Evolutionary conservation across 1,284 basidiomycete genomes (phyloP).

Genomic region (Ustilago sp.): DNA sequence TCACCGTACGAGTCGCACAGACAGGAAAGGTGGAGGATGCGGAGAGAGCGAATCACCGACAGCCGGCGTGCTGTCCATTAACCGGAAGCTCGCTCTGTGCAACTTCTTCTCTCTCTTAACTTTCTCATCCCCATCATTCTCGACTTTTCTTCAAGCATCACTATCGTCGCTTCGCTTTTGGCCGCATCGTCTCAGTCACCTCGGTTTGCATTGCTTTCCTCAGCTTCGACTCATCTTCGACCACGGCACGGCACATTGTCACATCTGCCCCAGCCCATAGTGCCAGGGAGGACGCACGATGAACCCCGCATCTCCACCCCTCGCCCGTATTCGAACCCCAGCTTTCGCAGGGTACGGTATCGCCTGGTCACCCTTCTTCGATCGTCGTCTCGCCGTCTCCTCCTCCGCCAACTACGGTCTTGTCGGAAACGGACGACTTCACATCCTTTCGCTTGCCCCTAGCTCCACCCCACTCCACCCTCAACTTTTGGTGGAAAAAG

Average conservation of each 20-base stretch:
- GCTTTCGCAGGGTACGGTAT: conserved; percentile 86
- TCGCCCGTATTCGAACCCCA: conserved; percentile 52
- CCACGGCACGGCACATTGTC: too few species aligned
- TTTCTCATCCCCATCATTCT: background rate
- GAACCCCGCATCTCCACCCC: conserved; percentile 38
- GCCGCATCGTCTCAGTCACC: background rate
- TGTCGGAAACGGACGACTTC: conserved; percentile 82
- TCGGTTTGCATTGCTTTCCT: background rate
- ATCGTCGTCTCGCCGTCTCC: conserved; percentile 82
- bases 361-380: conserved; percentile 93
- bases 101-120: conserved; percentile 5
- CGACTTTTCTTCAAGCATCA: background rate
- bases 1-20: conserved; percentile 14
- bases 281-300: conserved; percentile 1
- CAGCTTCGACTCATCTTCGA: too few species aligned
- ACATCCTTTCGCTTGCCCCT: conserved; percentile 43
- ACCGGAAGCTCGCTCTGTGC: background rate
- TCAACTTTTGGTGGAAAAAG: conserved; percentile 38
- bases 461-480: conserved; percentile 12
- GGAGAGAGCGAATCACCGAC: conserved; percentile 6
- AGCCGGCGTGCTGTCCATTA: conserved; percentile 8
- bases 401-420: conserved; percentile 94
- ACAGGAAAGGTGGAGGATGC: conserved; percentile 19
- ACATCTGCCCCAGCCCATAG: background rate
- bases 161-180: background rate